Evolutionary conservation across 2,329 filamentous ascomycete species (phyloP).

Genomic region (Cryphonectria naterciae): DNA sequence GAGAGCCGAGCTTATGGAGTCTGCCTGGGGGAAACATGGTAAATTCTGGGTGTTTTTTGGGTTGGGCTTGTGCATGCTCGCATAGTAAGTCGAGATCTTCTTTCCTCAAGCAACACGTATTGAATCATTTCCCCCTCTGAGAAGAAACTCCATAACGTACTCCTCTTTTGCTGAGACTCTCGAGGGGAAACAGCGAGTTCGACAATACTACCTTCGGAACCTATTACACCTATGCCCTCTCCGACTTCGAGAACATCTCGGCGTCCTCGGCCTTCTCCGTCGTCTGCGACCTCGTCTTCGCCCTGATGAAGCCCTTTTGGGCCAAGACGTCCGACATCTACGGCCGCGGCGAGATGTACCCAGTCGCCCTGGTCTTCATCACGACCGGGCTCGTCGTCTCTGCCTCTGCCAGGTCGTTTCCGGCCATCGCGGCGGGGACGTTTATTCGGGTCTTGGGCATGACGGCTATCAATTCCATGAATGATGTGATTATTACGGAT

Average conservation of each 20-base stretch:
- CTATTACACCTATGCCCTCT: conserved; percentile 40
- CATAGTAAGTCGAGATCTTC: neutral
- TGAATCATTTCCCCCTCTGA: too few relatives aligned
- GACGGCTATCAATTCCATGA: conserved; percentile 62
- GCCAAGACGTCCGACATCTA: conserved; percentile 66
- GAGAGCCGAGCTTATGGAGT: conserved; percentile 1
- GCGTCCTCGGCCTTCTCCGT: conserved; percentile 38
- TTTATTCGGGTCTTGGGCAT: conserved; percentile 64
- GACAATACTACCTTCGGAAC: conserved; percentile 38
- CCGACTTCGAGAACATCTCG: conserved; percentile 39
- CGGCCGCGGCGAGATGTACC: conserved; percentile 64
- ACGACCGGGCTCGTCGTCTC: conserved; percentile 61
- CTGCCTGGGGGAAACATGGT: neutral
- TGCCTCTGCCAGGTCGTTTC: conserved; percentile 56
- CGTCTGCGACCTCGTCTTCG: conserved; percentile 44
- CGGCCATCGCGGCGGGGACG: conserved; percentile 56
- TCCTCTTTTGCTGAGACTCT: too few relatives aligned
- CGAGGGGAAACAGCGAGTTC: conserved; percentile 31
- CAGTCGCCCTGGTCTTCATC: conserved; percentile 57
- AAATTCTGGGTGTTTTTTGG: neutral
- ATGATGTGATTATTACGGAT: conserved; percentile 67
- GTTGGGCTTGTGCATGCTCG: neutral
- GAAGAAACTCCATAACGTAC: too few relatives aligned
- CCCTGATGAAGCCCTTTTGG: conserved; percentile 63
- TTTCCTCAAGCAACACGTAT: neutral